Conservation (phyloP, 805 yeast species). For the Ogataea degrootiae region DNA sequence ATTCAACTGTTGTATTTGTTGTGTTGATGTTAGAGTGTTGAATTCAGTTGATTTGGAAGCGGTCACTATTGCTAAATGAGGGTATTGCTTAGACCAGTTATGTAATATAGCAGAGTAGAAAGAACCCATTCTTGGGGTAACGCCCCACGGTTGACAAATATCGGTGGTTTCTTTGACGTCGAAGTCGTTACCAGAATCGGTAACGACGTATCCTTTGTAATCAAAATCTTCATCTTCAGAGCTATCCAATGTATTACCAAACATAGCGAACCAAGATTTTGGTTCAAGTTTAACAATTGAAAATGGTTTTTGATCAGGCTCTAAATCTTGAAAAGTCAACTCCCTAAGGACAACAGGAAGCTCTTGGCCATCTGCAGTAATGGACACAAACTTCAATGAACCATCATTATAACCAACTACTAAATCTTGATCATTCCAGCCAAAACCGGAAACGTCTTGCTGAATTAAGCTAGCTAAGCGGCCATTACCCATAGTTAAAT, state of each 20-base stretch:
- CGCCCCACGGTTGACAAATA: constrained; percentile 42
- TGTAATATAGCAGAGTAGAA: constrained; percentile 39
- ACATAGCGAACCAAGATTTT: constrained; percentile 9
- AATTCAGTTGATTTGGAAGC: constrained; percentile 66
- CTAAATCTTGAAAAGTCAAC: not conserved
- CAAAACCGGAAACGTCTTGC: constrained; percentile 6
- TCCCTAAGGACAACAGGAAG: not conserved
- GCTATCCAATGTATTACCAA: constrained; percentile 9
- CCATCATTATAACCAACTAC: not conserved
- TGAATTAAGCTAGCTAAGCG: constrained; percentile 1
- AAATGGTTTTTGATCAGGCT: constrained; percentile 5
- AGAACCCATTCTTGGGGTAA: constrained; percentile 40
- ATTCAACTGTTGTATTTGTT: constrained; percentile 46
- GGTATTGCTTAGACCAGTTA: constrained; percentile 35
- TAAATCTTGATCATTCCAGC: constrained; percentile 7
- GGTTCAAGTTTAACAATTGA: constrained; percentile 5
- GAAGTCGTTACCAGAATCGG: constrained; percentile 10
- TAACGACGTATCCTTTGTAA: constrained; percentile 2
- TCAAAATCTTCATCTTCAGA: constrained; percentile 8
- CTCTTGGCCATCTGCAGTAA: not conserved
- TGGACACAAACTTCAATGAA: not conserved
- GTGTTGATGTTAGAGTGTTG: constrained; percentile 36
- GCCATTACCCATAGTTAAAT: not conserved
- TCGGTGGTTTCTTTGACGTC: constrained; percentile 26
- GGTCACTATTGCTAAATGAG: constrained; percentile 41